These are phyloP conservation scores for Capronia coronata DNA, from an alignment of 2,329 filamentous ascomycete genomes.

Conservation along the genomic window DNA sequence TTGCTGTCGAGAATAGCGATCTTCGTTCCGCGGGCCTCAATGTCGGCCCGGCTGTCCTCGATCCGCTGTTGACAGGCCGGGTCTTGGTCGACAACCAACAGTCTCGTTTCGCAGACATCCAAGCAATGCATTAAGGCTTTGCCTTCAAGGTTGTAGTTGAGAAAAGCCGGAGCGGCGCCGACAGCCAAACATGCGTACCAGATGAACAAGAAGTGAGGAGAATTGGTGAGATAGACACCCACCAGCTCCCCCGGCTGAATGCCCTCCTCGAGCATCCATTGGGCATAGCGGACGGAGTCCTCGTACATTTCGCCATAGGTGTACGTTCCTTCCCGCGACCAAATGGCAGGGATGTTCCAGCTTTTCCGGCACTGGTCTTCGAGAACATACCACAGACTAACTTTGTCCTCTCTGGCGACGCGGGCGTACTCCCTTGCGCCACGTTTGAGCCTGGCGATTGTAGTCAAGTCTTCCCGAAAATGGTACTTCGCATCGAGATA, in stretches of 20 bases:
- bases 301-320: constrained; percentile 53
- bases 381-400: constrained; percentile 62
- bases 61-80: constrained; percentile 51
- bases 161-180: constrained; percentile 62
- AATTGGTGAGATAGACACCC: constrained; percentile 61
- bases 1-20: constrained; percentile 52
- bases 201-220: constrained; percentile 59
- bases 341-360: constrained; percentile 55
- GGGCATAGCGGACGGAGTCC: constrained; percentile 55
- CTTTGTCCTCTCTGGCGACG: constrained; percentile 48
- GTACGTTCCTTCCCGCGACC: constrained; percentile 58
- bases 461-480: constrained; percentile 54
- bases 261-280: constrained; percentile 55
- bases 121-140: constrained; percentile 61
- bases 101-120: constrained; percentile 48
- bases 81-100: constrained; percentile 56
- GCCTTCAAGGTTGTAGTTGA: constrained; percentile 58
- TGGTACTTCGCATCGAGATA: constrained; percentile 67
- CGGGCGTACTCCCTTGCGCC: constrained; percentile 43
- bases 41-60: constrained; percentile 43
- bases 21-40: constrained; percentile 49
- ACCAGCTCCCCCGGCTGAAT: constrained; percentile 57
- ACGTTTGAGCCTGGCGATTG: constrained; percentile 41
- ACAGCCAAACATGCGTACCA: constrained; percentile 61
- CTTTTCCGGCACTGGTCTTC: constrained; percentile 49